Percentiles rank a stretch among this genome's conserved stretches.
Conservation (phyloP, 2,329 filamentous ascomycete species). For the Volutella citrinella region DNA sequence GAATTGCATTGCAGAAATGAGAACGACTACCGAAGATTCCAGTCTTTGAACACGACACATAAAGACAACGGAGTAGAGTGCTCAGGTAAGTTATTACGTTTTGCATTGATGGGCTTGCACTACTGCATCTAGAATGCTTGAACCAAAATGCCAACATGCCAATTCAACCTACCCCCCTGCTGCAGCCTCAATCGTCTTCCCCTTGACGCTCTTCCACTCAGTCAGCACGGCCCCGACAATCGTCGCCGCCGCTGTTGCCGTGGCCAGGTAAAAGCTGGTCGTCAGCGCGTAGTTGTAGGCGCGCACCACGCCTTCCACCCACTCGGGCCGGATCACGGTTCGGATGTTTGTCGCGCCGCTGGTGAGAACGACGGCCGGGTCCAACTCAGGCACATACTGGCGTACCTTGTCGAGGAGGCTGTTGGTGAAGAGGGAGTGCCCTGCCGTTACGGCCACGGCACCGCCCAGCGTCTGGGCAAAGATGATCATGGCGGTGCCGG, state of each 20-base stretch:
- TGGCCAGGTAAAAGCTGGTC: conserved; percentile 40
- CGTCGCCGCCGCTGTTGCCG: conserved; percentile 42
- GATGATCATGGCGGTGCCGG: conserved; percentile 35
- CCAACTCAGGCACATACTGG: conserved; percentile 32
- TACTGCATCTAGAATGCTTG: no score
- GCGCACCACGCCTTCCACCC: conserved; percentile 31
- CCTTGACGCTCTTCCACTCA: conserved; percentile 57
- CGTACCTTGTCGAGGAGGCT: conserved; percentile 37
- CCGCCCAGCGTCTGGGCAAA: conserved; percentile 37
- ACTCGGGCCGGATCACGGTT: conserved; percentile 23
- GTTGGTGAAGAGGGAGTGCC: conserved; percentile 49
- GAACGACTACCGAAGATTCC: no score
- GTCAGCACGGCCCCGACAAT: conserved; percentile 41
- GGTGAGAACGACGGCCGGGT: conserved; percentile 29
- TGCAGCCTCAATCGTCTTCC: conserved; percentile 42
- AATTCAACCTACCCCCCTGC: conserved; percentile 17
- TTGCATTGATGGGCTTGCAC: no score
- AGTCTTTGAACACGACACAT: no score
- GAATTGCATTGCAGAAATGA: no score
- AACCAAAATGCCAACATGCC: no score
- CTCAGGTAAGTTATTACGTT: no score
- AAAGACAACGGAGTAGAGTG: no score
- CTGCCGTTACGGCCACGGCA: conserved; percentile 46
- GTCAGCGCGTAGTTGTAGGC: conserved; percentile 45
- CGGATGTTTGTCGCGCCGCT: conserved; percentile 38